Evolutionary conservation across 2,329 filamentous ascomycete genomes (phyloP), one percentile per base, ranked within the genome.

Genomic region (Aphanocladium album): DNA sequence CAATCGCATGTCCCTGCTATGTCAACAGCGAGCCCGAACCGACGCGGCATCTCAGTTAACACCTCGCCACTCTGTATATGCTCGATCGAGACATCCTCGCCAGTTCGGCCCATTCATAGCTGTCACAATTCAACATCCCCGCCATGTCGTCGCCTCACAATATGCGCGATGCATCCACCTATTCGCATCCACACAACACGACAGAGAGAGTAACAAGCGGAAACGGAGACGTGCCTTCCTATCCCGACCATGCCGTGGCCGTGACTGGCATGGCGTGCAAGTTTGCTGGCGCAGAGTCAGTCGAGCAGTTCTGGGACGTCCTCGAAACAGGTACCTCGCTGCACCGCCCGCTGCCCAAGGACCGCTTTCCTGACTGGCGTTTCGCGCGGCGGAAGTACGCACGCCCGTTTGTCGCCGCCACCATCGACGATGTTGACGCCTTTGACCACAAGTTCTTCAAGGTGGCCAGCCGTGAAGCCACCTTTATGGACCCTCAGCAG

Each of bases 361-460:
- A 21, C 21, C n/a, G 8, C 45, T 14, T 27, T 21, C 16, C 35
- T 45, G 25, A 45, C 23, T 50, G 23, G 46, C 25, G 21, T 8
- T 6, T 46, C 39, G 30, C 30, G 30, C 30, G 30, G 30, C 30
- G 30, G 5, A 30, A 30, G 30, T 30, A 30, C 9, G 30, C 5
- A 30, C 30, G 30, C 9, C 30, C 30, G 9, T 30, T 30, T 30
- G 30, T 30, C 11, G 25, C 43, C 16, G 59, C 61, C n/a, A 41
- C 46, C n/a, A 63, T 70, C 17, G 52, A 67, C 6, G 60, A 66
- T 17, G 30, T 53, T 9, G 66, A 67, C 33, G 58, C 62, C 2
- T 77, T 77, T 53, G 77, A 80, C 63, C 66, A 74, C 33, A 63
- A 67, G 2, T 79, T 79, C 67, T 79, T 79, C 68, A 70, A 71